A percentile compares a stretch with the other conserved stretches of the same genome.
Conservation (phyloP, 176 grass and related monocot genomes). For the Oryza rufipogon region DNA sequence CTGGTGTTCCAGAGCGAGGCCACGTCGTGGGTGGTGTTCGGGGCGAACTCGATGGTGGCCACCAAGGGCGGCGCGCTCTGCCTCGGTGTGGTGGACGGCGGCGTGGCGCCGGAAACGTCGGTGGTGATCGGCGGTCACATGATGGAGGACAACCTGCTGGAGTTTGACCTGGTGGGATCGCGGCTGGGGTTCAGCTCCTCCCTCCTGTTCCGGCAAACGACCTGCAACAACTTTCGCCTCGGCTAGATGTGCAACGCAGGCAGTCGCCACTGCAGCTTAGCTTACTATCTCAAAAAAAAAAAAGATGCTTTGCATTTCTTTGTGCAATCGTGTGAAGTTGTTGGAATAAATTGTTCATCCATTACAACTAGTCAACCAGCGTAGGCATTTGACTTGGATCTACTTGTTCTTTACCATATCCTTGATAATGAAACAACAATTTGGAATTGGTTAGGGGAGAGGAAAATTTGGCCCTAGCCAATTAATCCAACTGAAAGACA, state of each 20-base stretch:
- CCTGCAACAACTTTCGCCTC: slow-evolving; percentile 53
- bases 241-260: not conserved
- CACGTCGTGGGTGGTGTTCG: slow-evolving; percentile 43
- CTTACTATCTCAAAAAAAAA: too few species aligned
- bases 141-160: slow-evolving; percentile 1
- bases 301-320: not conserved
- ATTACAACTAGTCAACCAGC: too few species aligned
- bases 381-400: too few species aligned
- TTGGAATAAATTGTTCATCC: too few species aligned
- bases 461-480: too few species aligned
- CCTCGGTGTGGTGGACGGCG: slow-evolving; percentile 52
- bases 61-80: slow-evolving; percentile 30
- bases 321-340: too few species aligned
- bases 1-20: slow-evolving; percentile 44
- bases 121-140: slow-evolving; percentile 51
- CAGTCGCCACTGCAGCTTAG: not conserved
- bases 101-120: slow-evolving; percentile 25
- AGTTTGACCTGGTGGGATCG: slow-evolving; percentile 10
- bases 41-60: slow-evolving; percentile 54
- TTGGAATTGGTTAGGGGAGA: too few species aligned
- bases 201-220: slow-evolving; percentile 36
- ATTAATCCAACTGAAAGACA: too few species aligned
- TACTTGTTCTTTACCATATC: too few species aligned
- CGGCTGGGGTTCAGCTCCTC: slow-evolving; percentile 55
- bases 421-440: too few species aligned